Conservation (phyloP, 805 yeast species). For the Clavispora asparagi region DNA sequence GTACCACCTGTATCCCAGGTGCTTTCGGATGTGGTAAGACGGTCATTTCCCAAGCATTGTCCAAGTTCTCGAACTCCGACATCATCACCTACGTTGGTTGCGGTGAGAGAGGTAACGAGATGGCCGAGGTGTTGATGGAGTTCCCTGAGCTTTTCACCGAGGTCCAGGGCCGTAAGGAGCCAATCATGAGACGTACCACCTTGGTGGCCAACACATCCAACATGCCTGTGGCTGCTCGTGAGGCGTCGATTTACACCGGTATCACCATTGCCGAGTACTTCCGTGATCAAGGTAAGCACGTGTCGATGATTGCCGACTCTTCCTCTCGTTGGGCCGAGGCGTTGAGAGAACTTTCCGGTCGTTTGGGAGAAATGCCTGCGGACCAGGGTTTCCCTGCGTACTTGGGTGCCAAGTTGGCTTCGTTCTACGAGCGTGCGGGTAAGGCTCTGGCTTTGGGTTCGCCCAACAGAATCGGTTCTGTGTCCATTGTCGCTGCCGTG, state of each 20-base stretch:
- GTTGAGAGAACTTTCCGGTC: conserved; percentile 98
- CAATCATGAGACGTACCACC: conserved; percentile 99
- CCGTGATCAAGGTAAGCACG: conserved; percentile 99
- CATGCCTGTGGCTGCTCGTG: conserved; percentile 99
- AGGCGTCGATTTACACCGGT: conserved; percentile 98
- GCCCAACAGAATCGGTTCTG: conserved; percentile 95
- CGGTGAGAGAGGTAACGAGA: conserved; percentile 98
- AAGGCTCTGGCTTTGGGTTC: conserved; percentile 92
- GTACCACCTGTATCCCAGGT: conserved; percentile 99
- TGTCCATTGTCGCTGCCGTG: conserved; percentile 98
- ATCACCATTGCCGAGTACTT: conserved; percentile 97
- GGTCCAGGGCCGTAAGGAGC: conserved; percentile 89
- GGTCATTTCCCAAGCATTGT: conserved; percentile 94
- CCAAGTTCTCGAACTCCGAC: conserved; percentile 96
- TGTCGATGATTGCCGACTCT: conserved; percentile 99
- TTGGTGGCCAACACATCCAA: conserved; percentile 98
- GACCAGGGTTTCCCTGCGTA: conserved; percentile 99
- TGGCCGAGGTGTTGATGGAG: conserved; percentile 99
- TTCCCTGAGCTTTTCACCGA: conserved; percentile 97
- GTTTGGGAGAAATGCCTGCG: conserved; percentile 99
- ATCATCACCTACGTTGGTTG: conserved; percentile 89
- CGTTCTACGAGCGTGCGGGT: conserved; percentile 99
- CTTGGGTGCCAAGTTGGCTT: conserved; percentile 96
- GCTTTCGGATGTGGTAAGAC: conserved; percentile 99
- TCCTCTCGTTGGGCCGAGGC: conserved; percentile 99